Evolutionary conservation across 2,329 filamentous ascomycete genomes (phyloP).

Genomic region (Colletotrichum caudatum): DNA sequence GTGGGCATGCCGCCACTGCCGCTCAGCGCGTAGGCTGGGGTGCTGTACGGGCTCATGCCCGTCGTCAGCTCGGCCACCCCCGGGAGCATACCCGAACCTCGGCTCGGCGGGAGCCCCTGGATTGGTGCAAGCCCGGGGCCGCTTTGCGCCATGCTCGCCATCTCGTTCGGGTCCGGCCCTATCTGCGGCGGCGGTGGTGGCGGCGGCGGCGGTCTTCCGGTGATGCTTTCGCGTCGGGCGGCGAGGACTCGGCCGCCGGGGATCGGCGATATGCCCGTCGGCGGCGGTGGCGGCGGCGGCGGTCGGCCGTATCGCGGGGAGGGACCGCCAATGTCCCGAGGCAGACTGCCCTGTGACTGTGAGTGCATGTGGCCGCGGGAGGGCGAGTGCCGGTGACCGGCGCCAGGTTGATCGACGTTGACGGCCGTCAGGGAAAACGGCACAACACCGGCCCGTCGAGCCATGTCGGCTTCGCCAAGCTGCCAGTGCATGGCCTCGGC

Average conservation of each 20-base stretch:
- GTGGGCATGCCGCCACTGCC: constrained; percentile 53
- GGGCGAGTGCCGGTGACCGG: constrained; percentile 38
- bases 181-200: constrained; percentile 40
- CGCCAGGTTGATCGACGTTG: constrained; percentile 55
- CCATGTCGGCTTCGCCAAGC: constrained; percentile 93
- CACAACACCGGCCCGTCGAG: constrained; percentile 84
- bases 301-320: constrained; percentile 59
- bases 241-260: constrained; percentile 53
- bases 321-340: constrained; percentile 57
- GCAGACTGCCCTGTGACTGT: constrained; percentile 60
- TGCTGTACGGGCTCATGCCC: constrained; percentile 70
- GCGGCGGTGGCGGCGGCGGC: constrained; percentile 46
- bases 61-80: constrained; percentile 74
- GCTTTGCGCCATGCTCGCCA: constrained; percentile 48
- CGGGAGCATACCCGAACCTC: constrained; percentile 64
- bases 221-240: constrained; percentile 57
- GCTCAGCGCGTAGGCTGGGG: constrained; percentile 63
- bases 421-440: constrained; percentile 80
- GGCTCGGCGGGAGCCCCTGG: constrained; percentile 56
- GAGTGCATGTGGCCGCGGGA: constrained; percentile 53
- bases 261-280: constrained; percentile 47
- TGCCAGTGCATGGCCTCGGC: constrained; percentile 99
- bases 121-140: constrained; percentile 66
- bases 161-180: constrained; percentile 50
- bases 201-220: constrained; percentile 45